Evolutionary conservation across 768 basidiomycete species (phyloP), one percentile per base, ranked within the genome.

Genomic region (Leccinum uliginosum): DNA sequence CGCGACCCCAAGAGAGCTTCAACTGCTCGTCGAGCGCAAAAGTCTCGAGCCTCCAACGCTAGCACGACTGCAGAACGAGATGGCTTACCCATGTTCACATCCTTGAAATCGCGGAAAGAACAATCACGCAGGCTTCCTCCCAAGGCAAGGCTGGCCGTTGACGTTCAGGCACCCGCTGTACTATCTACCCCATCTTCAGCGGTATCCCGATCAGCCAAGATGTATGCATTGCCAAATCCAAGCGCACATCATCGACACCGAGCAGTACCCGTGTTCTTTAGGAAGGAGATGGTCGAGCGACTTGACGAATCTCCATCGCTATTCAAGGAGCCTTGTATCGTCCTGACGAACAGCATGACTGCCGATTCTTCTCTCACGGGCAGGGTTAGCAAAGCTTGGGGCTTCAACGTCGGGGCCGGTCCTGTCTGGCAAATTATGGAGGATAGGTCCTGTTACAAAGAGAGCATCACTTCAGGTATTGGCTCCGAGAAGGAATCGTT

Each of bases 341-440:
- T 73, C 6, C 65, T 78, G 51, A 87, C 87, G 12, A 84, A 84
- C 57, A 79, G 78, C 50, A 83, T 83, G 66, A 83, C 83, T 1
- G 68, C 80, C 49, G 74, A 74, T 51, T 57, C 72, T 1, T 74
- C 73, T 29, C 71, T 86, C 40, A 76, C 76, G 2, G 79, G 81
- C 50, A 77, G 86, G 45, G 57, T 87, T 9, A 84, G 78, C 62
- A 89, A 84, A 63, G 76, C 86, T 0, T 89, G 85, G 86, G 83
- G 86, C 0, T 83, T 81, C 63, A 89, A 88, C 60, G 81, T 88
- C 14, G 89, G 90, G 4, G 67, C 82, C 3, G 91, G 91, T 0
- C 89, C 90, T 1, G 63, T 90, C 6, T 93, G 90, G 89, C 86
- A 91, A 57, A 69, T 91, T 34, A 71, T 80, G 44, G 91, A 93